Evolutionary conservation across 176 grass and related monocot species (phyloP).

Genomic region (Hyparrhenia diplandra): DNA sequence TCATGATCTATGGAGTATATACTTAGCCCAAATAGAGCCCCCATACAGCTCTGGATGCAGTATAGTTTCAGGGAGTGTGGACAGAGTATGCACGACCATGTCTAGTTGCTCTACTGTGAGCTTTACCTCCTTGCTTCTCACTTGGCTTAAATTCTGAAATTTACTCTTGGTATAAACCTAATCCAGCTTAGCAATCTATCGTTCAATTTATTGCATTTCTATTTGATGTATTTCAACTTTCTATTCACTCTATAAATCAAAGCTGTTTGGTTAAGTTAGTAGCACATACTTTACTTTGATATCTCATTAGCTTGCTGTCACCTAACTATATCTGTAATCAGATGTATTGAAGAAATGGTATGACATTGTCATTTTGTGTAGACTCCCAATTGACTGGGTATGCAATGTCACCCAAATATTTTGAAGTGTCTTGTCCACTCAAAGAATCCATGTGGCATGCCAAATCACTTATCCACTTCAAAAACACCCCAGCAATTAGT

Average conservation of each 20-base stretch:
- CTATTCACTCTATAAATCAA: not conserved
- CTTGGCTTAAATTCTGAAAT: not conserved
- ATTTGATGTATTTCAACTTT: not conserved
- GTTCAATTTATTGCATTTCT: not conserved
- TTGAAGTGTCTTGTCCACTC: not conserved
- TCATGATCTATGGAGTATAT: not conserved
- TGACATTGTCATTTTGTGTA: not conserved
- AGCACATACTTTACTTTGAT: not conserved
- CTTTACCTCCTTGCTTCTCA: not conserved
- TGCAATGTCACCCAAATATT: not conserved
- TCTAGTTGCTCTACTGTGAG: not conserved
- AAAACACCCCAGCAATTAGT: not conserved
- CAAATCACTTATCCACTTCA: not conserved
- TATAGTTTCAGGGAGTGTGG: not conserved
- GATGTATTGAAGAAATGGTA: not conserved
- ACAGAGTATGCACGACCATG: not conserved
- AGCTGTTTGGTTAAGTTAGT: not conserved
- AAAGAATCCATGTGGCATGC: not conserved
- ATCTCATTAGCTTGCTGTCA: not conserved
- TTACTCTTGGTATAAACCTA: not conserved
- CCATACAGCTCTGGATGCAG: not conserved
- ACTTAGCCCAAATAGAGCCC: not conserved
- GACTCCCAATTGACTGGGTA: not conserved
- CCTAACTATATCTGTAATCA: not conserved
- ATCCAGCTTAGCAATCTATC: not conserved